phyloP scores from a whole-genome alignment of 768 basidiomycete species.

The Cystofilobasidium ferigula region DNA sequence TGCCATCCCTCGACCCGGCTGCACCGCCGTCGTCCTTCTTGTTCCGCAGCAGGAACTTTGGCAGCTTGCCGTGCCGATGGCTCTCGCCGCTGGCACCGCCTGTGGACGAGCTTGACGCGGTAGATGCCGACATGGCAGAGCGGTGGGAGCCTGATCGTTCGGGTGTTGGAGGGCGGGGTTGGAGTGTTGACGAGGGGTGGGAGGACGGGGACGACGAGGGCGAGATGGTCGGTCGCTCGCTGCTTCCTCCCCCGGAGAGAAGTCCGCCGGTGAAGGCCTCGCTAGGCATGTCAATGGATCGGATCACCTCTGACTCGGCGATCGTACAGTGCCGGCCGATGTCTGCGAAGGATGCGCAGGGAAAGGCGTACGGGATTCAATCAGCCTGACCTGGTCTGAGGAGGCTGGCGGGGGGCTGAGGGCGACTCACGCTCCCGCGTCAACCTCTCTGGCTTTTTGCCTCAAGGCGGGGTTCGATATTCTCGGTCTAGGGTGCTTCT shows the following conservation, averaged over 20 bases:
- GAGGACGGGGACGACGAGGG: constrained; percentile 8
- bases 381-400: no score
- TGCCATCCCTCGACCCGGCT: not conserved
- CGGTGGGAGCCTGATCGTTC: not conserved
- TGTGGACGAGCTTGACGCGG: constrained; percentile 2
- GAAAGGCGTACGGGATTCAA: no score
- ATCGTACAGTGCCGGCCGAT: no score
- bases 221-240: not conserved
- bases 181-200: not conserved
- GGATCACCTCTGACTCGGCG: no score
- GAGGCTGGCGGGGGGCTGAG: no score
- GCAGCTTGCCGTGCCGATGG: constrained; percentile 8
- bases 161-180: not conserved
- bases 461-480: no score
- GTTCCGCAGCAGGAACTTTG: constrained; percentile 16
- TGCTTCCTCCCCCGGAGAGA: not conserved
- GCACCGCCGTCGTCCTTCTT: constrained; percentile 2
- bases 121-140: not conserved
- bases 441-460: no score
- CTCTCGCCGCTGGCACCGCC: not conserved
- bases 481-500: no score
- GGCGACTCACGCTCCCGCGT: no score
- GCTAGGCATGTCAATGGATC: no score
- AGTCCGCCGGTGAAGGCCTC: not conserved
- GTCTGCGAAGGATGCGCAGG: no score